Conservation (phyloP, 768 basidiomycete genomes). For the Boletus rubroflammeus region DNA sequence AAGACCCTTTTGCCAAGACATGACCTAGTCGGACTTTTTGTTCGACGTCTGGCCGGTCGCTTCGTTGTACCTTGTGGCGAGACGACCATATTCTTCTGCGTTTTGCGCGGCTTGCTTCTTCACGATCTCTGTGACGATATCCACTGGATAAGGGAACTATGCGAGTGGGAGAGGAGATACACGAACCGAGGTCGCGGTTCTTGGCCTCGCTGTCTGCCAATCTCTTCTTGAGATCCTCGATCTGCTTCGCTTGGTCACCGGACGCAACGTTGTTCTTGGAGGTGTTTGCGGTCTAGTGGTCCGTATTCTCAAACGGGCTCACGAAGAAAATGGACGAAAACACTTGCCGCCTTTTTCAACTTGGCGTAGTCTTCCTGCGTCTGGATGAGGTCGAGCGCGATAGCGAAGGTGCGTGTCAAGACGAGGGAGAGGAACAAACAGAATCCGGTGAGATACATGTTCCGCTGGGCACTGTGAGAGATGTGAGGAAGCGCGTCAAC, state of each 20-base stretch:
- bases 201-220: conserved; percentile 55
- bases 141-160: not conserved
- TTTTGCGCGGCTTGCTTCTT: conserved; percentile 83
- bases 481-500: not conserved
- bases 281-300: conserved; percentile 32
- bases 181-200: conserved; percentile 61
- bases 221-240: conserved; percentile 67
- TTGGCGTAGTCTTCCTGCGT: conserved; percentile 85
- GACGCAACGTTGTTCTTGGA: conserved; percentile 29
- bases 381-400: conserved; percentile 87
- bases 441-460: conserved; percentile 90
- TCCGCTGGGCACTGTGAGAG: conserved; percentile 68
- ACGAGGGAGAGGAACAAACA: conserved; percentile 95
- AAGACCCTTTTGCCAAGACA: no score
- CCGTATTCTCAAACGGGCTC: not conserved
- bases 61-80: conserved; percentile 74
- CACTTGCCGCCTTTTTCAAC: conserved; percentile 58
- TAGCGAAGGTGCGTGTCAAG: conserved; percentile 88
- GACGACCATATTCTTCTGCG: conserved; percentile 74
- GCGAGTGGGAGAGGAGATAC: conserved; percentile 5
- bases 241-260: conserved; percentile 35
- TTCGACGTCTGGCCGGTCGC: conserved; percentile 55
- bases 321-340: not conserved
- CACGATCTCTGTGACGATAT: conserved; percentile 51
- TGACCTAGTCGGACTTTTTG: conserved; percentile 65